These are phyloP conservation scores for Phoma sp. DNA, from an alignment of 2,329 filamentous ascomycete species.

Conservation along the genomic window DNA sequence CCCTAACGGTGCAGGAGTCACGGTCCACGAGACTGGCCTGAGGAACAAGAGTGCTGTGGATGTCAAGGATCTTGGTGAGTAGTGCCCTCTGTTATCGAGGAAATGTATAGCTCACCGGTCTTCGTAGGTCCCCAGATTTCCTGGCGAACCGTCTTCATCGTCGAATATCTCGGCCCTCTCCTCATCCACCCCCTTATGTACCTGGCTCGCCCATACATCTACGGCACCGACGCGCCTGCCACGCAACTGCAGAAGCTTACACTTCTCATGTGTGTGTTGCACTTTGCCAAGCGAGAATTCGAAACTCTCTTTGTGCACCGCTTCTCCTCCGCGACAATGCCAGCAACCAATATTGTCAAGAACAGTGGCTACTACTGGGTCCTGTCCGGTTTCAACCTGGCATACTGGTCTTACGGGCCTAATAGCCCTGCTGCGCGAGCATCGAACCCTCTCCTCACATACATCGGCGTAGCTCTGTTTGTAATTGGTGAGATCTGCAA, in stretches of 20 bases:
- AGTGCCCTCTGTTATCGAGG: neutral
- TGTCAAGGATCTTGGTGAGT: conserved; percentile 88
- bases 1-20: conserved; percentile 60
- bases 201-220: conserved; percentile 73
- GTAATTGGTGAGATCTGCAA: conserved; percentile 81
- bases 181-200: conserved; percentile 81
- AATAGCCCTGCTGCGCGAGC: conserved; percentile 67
- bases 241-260: conserved; percentile 75
- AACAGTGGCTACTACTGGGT: conserved; percentile 96
- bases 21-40: conserved; percentile 62
- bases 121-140: conserved; percentile 78
- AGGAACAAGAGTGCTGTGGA: conserved; percentile 69
- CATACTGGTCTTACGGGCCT: conserved; percentile 84
- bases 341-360: conserved; percentile 85
- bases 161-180: conserved; percentile 93
- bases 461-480: conserved; percentile 73
- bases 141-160: conserved; percentile 92
- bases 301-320: conserved; percentile 95
- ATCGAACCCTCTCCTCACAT: conserved; percentile 55
- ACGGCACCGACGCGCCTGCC: conserved; percentile 60
- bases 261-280: conserved; percentile 74
- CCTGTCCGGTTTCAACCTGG: conserved; percentile 78
- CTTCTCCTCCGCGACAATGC: conserved; percentile 96
- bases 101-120: conserved; percentile 5
- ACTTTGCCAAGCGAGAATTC: conserved; percentile 94